phyloP scores from a whole-genome alignment of 495 filamentous ascomycete species.

The Beverwykella pulmonaria region DNA sequence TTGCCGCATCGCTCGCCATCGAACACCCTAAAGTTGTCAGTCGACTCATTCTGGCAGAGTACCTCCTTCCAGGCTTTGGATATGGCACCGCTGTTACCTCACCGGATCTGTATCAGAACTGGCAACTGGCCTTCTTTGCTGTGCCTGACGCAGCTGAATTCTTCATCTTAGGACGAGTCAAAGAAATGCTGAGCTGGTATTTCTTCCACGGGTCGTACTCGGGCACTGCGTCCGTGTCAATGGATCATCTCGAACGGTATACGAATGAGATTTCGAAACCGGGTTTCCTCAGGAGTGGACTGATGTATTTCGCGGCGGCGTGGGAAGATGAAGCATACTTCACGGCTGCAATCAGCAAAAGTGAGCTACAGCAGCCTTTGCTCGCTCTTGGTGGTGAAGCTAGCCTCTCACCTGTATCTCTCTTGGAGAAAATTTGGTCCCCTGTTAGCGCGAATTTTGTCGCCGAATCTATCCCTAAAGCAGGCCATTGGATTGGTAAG shows the following conservation, averaged over 20 bases:
- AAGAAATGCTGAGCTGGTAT: slow-evolving; percentile 50
- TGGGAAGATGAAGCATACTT: slow-evolving; percentile 27
- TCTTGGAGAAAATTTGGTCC: slow-evolving; percentile 2
- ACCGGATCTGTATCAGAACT: slow-evolving; percentile 46
- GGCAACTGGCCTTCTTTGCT: slow-evolving; percentile 52
- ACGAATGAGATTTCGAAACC: slow-evolving; percentile 33
- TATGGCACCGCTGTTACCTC: slow-evolving; percentile 43
- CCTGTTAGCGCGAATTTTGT: slow-evolving; percentile 11
- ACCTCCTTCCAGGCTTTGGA: slow-evolving; percentile 48
- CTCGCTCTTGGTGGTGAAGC: slow-evolving; percentile 37
- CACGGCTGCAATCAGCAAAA: slow-evolving; percentile 14
- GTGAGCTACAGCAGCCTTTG: slow-evolving; percentile 29
- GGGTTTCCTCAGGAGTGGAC: slow-evolving; percentile 29
- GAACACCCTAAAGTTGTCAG: slow-evolving; percentile 41
- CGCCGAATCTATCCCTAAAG: slow-evolving; percentile 27
- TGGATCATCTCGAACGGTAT: slow-evolving; percentile 29
- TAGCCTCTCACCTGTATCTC: slow-evolving; percentile 11
- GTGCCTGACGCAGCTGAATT: slow-evolving; percentile 51
- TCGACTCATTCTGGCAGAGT: slow-evolving; percentile 44
- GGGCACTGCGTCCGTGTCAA: slow-evolving; percentile 17
- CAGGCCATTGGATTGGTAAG: slow-evolving; percentile 37
- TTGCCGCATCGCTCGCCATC: slow-evolving; percentile 45
- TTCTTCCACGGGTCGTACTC: slow-evolving; percentile 49
- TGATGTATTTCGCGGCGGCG: slow-evolving; percentile 27
- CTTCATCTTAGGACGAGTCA: slow-evolving; percentile 48